Evolutionary conservation across 495 filamentous ascomycete species (phyloP), one percentile per base, ranked within the genome.

Genomic region (Lineolata rhizophorae): DNA sequence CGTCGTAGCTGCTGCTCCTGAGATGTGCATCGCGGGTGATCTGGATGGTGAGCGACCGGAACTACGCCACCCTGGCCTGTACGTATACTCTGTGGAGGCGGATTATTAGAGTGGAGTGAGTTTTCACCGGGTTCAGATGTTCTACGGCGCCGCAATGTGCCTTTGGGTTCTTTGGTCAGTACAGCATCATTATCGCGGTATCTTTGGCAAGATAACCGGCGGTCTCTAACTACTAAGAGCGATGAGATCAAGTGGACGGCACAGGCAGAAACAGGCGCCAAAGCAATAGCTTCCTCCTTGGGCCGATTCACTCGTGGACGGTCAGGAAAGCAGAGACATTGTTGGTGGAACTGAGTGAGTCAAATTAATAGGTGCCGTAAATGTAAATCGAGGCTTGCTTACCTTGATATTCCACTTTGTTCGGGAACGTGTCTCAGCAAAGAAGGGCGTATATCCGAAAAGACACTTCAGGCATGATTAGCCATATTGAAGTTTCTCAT

Each of bases 361-460:
- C n/a, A n/a, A n/a, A n/a, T n/a, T n/a, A n/a, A n/a, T 29, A 21
- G 37, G 11, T 25, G 22, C 1, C n/a, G 14, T n/a, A 1, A 14
- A 14, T 24, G 13, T n/a, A 5, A 32, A 20, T 20, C 0, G 5
- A 28, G 4, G 38, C 27, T 22, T 38, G 57, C 69, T 55, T 54
- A 77, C 76, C 18, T 85, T 48, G 32, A 93, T 84, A 38, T 74
- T 78, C 25, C 64, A 44, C 48, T 87, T 93, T 4, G 81, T 92
- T 35, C 74, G 65, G 26, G 74, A 62, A n/a, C 75, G 57, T 38
- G 78, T 76, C 32, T 85, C 76, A 18, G 72, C 68, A 16, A 79
- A 64, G 50, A 95, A 95, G 1, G 85, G 85, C 0, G 85, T 92
- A 38, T 70, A 76, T 8, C 85, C 83, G 47, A 85, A 93, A 2